Evolutionary conservation across 306 rosid species (phyloP).

Genomic region (Begonia masoniana): DNA sequence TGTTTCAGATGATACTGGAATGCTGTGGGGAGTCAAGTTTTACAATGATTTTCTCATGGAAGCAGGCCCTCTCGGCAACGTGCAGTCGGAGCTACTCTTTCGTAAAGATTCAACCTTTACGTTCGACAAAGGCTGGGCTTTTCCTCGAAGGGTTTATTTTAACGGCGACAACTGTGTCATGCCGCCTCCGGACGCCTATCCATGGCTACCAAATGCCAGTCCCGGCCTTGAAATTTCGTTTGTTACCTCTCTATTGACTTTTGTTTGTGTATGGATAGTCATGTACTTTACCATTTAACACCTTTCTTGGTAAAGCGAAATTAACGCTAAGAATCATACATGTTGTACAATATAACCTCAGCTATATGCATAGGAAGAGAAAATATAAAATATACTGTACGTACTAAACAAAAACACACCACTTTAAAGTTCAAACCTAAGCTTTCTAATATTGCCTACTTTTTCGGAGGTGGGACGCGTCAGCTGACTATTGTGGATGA

Average conservation of each 20-base stretch:
- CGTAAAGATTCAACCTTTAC: constrained; percentile 37
- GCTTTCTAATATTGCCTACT: too few relatives aligned
- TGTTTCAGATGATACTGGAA: constrained; percentile 40
- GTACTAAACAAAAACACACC: too few relatives aligned
- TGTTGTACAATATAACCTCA: too few relatives aligned
- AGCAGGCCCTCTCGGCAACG: constrained; percentile 41
- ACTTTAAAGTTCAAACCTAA: too few relatives aligned
- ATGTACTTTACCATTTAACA: too few relatives aligned
- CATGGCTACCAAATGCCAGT: constrained; percentile 35
- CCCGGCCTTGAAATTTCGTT: constrained; percentile 15
- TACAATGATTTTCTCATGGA: constrained; percentile 39
- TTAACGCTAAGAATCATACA: too few relatives aligned
- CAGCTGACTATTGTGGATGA: background rate
- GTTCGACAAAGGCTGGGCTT: constrained; percentile 53
- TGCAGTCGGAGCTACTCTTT: constrained; percentile 45
- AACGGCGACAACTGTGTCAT: constrained; percentile 53
- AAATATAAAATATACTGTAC: too few relatives aligned
- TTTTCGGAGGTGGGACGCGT: too few relatives aligned
- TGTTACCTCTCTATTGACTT: too few relatives aligned
- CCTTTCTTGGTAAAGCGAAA: too few relatives aligned
- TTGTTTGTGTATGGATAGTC: too few relatives aligned
- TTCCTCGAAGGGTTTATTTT: constrained; percentile 46
- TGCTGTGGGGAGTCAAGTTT: constrained; percentile 52
- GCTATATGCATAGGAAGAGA: too few relatives aligned
- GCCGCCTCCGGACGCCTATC: constrained; percentile 61